A percentile compares a stretch with the other conserved stretches of the same genome.
phyloP scores from a whole-genome alignment of 1,284 basidiomycete species.

The Ceratobasidium theobromae region DNA sequence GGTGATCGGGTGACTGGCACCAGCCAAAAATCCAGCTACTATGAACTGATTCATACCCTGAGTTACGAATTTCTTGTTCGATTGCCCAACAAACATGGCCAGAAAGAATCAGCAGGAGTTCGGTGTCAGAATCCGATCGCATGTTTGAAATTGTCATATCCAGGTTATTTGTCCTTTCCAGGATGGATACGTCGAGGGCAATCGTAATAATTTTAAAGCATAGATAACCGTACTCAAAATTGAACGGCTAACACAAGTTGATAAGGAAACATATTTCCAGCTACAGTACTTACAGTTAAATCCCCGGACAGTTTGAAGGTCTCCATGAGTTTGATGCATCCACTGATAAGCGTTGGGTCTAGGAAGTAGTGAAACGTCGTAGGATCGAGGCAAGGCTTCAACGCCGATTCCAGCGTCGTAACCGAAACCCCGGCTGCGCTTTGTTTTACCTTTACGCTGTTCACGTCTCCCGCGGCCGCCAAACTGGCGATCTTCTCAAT shows the following conservation, averaged over 20 bases:
- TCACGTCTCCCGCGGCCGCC: background rate
- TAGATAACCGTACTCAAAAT: background rate
- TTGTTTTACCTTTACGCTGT: background rate
- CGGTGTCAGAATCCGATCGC: background rate
- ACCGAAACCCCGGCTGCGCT: background rate
- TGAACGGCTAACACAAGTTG: background rate
- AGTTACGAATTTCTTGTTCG: background rate
- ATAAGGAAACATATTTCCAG: background rate
- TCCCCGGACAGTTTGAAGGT: background rate
- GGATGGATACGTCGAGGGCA: background rate
- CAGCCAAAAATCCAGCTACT: slow-evolving; percentile 38
- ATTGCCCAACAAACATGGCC: background rate
- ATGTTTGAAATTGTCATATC: background rate
- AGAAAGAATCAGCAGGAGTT: background rate
- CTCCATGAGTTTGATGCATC: background rate
- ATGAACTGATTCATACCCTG: slow-evolving; percentile 6
- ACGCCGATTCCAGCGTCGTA: background rate
- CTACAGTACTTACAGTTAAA: background rate
- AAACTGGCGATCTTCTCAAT: background rate
- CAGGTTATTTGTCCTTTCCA: background rate
- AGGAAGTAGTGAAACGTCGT: background rate
- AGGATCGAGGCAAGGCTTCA: background rate
- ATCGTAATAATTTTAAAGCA: background rate
- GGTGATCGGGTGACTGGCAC: slow-evolving; percentile 40
- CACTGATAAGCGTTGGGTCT: background rate